A percentile compares a stretch with the other conserved stretches of the same genome.
phyloP scores from a whole-genome alignment of 164 flowering plant genomes.

The Nelumbo lutea region DNA sequence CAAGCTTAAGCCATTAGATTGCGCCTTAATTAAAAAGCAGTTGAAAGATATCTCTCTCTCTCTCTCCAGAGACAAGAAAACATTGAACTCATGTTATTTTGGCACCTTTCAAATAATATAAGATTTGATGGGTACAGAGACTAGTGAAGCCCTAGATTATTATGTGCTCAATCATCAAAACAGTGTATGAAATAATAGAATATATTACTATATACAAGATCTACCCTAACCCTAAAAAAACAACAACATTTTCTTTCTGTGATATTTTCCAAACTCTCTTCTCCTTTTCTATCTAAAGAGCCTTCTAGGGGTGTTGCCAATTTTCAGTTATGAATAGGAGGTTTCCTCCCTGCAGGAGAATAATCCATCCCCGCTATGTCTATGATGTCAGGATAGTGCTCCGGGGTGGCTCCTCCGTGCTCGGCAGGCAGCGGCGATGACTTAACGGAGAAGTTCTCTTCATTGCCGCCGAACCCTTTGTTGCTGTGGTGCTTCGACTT shows the following conservation, averaged over 20 bases:
- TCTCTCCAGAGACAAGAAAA: too few species aligned
- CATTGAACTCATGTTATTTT: constrained; percentile 2
- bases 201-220: constrained; percentile 23
- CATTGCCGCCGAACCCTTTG: constrained; percentile 10
- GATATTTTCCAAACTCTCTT: constrained; percentile 28
- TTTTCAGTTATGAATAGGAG: constrained; percentile 70
- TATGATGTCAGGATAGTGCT: constrained; percentile 39
- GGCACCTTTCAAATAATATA: constrained; percentile 5
- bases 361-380: constrained; percentile 81
- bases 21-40: too few species aligned
- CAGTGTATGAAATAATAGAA: constrained; percentile 13
- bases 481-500: constrained; percentile 2
- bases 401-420: constrained; percentile 14
- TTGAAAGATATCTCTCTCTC: background rate
- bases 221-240: constrained; percentile 37
- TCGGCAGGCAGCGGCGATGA: constrained; percentile 14
- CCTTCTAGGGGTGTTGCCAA: background rate
- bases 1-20: too few species aligned
- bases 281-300: constrained; percentile 3
- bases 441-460: constrained; percentile 23
- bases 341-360: constrained; percentile 69
- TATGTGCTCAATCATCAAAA: constrained; percentile 14
- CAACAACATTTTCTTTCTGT: constrained; percentile 47
- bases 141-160: constrained; percentile 1
- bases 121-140: background rate